Conservation (phyloP, 306 rosid species). For the Vigna angularis region DNA sequence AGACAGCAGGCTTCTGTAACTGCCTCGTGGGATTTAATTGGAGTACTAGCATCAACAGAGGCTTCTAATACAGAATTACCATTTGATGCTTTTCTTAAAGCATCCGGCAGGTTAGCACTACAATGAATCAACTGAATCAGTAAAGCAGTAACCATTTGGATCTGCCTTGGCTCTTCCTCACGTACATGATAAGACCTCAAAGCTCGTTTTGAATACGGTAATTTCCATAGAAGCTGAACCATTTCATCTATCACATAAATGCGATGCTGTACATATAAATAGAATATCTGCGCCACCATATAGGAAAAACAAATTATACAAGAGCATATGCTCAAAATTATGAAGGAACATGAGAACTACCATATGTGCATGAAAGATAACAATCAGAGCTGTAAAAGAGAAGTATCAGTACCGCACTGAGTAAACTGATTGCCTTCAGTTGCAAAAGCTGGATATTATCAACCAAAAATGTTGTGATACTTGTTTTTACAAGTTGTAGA, state of each 20-base stretch:
- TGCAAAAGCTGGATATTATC: conserved; percentile 98
- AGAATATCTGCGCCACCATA: conserved; percentile 81
- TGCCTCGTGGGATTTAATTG: conserved; percentile 77
- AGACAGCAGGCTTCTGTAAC: conserved; percentile 79
- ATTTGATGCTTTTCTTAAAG: conserved; percentile 75
- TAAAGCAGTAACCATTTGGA: conserved; percentile 96
- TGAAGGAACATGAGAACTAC: not conserved
- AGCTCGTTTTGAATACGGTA: conserved; percentile 90
- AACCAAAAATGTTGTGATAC: conserved; percentile 89
- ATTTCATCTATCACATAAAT: conserved; percentile 91
- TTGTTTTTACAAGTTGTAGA: conserved; percentile 89
- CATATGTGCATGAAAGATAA: conserved; percentile 28
- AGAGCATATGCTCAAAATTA: conserved; percentile 19
- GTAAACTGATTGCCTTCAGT: conserved; percentile 88
- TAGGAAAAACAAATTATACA: not conserved
- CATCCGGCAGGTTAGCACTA: conserved; percentile 92
- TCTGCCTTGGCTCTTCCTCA: conserved; percentile 97
- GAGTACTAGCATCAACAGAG: conserved; percentile 68
- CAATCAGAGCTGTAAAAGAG: conserved; percentile 35
- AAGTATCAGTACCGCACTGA: conserved; percentile 78
- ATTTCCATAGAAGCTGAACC: conserved; percentile 87
- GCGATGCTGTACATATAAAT: conserved; percentile 84
- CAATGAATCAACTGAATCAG: conserved; percentile 88
- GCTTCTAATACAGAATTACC: conserved; percentile 79
- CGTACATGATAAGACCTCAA: conserved; percentile 86